Conservation (phyloP, 306 rosid species). For the Acacia crassicarpa region DNA sequence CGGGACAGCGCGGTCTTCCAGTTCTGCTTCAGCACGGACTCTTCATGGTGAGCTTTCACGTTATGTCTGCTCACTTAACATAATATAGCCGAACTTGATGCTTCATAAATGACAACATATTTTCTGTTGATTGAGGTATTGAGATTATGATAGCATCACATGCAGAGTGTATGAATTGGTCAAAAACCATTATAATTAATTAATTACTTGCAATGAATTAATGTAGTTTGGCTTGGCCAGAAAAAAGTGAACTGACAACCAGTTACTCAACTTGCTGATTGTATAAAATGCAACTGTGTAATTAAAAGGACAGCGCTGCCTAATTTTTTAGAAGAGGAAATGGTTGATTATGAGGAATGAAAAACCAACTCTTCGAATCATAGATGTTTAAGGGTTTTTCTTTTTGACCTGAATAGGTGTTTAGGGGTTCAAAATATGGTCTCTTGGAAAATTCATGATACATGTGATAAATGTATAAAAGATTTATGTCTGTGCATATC, state of each 20-base stretch:
- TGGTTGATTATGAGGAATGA: neutral
- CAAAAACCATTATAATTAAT: neutral
- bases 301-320: neutral
- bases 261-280: neutral
- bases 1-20: constrained; percentile 57
- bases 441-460: neutral
- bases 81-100: neutral
- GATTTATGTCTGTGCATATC: neutral
- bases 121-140: neutral
- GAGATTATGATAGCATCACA: neutral
- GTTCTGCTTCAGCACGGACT: constrained; percentile 88
- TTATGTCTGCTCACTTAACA: neutral
- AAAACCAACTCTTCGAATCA: neutral
- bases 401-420: too few species aligned
- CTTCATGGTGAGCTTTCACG: constrained; percentile 59
- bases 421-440: neutral
- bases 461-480: neutral
- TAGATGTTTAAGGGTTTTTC: neutral
- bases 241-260: neutral
- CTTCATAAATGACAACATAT: neutral
- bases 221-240: neutral
- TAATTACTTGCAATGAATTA: neutral
- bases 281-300: neutral
- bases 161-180: neutral
- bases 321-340: neutral